Percentiles rank a stretch among this genome's conserved stretches.
Evolutionary conservation across 1,139 yeast species (phyloP).

Genomic region (Tardiomyces depauwii): DNA sequence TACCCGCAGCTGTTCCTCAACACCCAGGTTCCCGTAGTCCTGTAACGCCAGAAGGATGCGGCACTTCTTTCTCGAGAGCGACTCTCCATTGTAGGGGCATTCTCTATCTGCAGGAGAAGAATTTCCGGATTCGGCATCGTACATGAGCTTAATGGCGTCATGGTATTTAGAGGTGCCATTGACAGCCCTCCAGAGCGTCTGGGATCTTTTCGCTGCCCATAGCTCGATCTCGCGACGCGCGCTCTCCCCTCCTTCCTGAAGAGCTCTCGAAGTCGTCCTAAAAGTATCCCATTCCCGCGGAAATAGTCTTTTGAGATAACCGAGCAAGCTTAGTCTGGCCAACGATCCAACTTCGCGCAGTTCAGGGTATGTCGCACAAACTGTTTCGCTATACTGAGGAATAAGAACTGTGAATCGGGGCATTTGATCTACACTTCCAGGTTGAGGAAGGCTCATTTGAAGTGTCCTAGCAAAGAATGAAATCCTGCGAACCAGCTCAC

Average conservation of each 20-base stretch:
- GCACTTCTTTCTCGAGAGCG: slow-evolving; percentile 53
- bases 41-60: slow-evolving; percentile 65
- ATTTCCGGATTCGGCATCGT: slow-evolving; percentile 50
- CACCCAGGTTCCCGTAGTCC: slow-evolving; percentile 37
- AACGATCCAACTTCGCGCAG: slow-evolving; percentile 46
- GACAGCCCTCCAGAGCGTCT: slow-evolving; percentile 66
- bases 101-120: no score
- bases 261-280: no score
- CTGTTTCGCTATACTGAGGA: slow-evolving; percentile 80
- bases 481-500: slow-evolving; percentile 68
- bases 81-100: slow-evolving; percentile 28
- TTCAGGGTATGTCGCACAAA: slow-evolving; percentile 52
- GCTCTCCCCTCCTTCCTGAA: neutral
- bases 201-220: slow-evolving; percentile 75
- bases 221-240: slow-evolving; percentile 18
- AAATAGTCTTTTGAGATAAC: slow-evolving; percentile 59
- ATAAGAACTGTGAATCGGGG: slow-evolving; percentile 74
- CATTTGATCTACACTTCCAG: slow-evolving; percentile 60
- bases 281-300: slow-evolving; percentile 59
- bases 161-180: slow-evolving; percentile 68
- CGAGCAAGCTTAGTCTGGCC: slow-evolving; percentile 60
- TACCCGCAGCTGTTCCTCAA: slow-evolving; percentile 14
- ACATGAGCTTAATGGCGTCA: slow-evolving; percentile 54
- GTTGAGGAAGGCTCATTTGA: slow-evolving; percentile 66
- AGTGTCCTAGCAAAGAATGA: slow-evolving; percentile 84